Evolutionary conservation across 2,329 filamentous ascomycete species (phyloP).

Genomic region (Talaromyces albobiverticillius): DNA sequence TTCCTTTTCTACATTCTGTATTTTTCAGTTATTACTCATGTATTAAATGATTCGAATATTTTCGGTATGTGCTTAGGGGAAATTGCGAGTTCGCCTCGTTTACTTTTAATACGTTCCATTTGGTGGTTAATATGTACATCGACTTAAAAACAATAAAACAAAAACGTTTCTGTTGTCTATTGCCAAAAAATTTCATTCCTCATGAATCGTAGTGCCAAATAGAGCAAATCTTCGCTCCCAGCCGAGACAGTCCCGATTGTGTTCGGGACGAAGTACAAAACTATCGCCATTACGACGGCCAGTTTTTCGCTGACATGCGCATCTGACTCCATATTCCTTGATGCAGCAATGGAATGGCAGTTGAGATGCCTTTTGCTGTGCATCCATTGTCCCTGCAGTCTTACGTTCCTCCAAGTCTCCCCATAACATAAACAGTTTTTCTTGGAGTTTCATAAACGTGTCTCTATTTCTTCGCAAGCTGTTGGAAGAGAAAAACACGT

Average conservation of each 20-base stretch:
- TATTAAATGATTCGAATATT: constrained; percentile 4
- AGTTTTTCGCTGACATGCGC: constrained; percentile 20
- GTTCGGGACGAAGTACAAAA: constrained; percentile 23
- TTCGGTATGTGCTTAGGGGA: constrained; percentile 3
- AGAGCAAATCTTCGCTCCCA: constrained; percentile 65
- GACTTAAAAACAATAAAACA: too few species aligned
- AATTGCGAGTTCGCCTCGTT: not conserved
- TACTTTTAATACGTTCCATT: not conserved
- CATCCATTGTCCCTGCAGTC: constrained; percentile 27
- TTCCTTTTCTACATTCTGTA: constrained; percentile 13
- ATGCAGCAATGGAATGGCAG: constrained; percentile 69
- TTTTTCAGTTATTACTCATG: constrained; percentile 3
- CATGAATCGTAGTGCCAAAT: constrained; percentile 61
- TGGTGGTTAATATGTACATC: not conserved
- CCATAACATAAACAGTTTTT: constrained; percentile 78
- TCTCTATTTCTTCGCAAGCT: constrained; percentile 57
- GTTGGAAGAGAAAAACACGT: not conserved
- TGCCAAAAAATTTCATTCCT: constrained; percentile 12
- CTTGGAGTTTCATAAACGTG: constrained; percentile 55
- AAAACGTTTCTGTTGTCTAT: not conserved
- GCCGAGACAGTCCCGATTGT: constrained; percentile 42
- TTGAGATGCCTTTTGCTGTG: constrained; percentile 43
- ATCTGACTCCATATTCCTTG: constrained; percentile 63
- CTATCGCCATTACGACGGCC: constrained; percentile 21
- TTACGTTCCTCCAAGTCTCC: constrained; percentile 77